These are phyloP conservation scores for Bocquillonia castaneifolia DNA, from an alignment of 441 rosid genomes.

Conservation along the genomic window DNA sequence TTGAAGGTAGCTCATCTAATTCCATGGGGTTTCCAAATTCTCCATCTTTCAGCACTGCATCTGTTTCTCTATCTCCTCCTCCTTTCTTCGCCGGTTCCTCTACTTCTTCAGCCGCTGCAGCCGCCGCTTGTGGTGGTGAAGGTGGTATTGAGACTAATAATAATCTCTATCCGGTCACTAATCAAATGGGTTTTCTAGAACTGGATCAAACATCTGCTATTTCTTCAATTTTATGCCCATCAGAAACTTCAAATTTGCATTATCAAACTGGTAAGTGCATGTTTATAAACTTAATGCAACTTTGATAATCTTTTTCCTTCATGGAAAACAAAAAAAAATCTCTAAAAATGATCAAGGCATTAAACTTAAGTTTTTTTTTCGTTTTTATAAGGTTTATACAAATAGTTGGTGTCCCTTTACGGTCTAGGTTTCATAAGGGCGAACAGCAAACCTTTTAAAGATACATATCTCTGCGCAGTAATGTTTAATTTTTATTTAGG, in stretches of 20 bases:
- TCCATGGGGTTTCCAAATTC: constrained; percentile 31
- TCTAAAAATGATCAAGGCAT: background rate
- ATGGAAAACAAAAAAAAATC: no score
- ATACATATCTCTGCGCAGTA: constrained; percentile 18
- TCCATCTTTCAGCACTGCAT: constrained; percentile 21
- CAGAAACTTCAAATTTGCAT: constrained; percentile 57
- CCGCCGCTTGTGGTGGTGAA: constrained; percentile 29
- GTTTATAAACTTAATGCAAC: constrained; percentile 11
- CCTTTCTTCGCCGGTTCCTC: constrained; percentile 40
- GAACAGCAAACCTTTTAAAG: constrained; percentile 29
- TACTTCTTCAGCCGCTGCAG: constrained; percentile 32
- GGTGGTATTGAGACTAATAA: constrained; percentile 33
- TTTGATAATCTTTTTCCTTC: background rate
- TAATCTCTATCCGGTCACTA: constrained; percentile 45
- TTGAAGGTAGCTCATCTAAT: constrained; percentile 25
- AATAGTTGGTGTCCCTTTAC: no score
- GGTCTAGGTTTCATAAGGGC: no score
- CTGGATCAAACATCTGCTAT: constrained; percentile 42
- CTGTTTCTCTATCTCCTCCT: constrained; percentile 38
- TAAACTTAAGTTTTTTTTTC: no score
- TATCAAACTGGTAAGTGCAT: constrained; percentile 66
- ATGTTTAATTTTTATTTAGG: constrained; percentile 15
- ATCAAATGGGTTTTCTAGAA: constrained; percentile 65
- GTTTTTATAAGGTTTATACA: no score
- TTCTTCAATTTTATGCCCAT: constrained; percentile 47